Conservation (phyloP, 2,329 filamentous ascomycete species). For the Akanthomyces uredinophilus region DNA sequence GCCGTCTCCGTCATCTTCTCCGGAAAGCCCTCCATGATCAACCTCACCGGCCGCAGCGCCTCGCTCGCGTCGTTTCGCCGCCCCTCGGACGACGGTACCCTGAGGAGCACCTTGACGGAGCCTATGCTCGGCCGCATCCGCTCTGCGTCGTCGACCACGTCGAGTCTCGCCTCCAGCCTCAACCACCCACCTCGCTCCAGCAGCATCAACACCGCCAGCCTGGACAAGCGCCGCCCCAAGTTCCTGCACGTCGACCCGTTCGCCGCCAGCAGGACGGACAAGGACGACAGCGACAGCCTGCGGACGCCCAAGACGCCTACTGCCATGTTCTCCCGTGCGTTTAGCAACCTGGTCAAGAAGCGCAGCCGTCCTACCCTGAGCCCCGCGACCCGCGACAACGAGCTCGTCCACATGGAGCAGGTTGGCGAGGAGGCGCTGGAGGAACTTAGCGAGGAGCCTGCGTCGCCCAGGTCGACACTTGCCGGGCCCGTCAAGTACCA, state of each 20-base stretch:
- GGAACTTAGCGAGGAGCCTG: conserved; percentile 3
- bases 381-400: conserved; percentile 10
- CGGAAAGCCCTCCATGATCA: conserved; percentile 54
- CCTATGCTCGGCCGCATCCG: conserved; percentile 27
- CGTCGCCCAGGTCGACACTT: conserved; percentile 20
- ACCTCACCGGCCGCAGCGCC: conserved; percentile 43
- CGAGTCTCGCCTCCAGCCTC: conserved; percentile 27
- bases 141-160: conserved; percentile 30
- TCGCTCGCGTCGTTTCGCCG: conserved; percentile 33
- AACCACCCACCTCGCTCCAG: conserved; percentile 37
- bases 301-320: conserved; percentile 42
- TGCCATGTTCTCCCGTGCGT: conserved; percentile 46
- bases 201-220: conserved; percentile 35
- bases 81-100: conserved; percentile 20
- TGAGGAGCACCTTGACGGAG: conserved; percentile 29
- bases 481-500: conserved; percentile 40
- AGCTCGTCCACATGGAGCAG: conserved; percentile 32
- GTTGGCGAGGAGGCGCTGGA: conserved; percentile 29
- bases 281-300: conserved; percentile 26
- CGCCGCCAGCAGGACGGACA: conserved; percentile 32
- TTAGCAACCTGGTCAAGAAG: conserved; percentile 48
- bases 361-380: conserved; percentile 47
- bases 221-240: conserved; percentile 34
- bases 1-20: conserved; percentile 55
- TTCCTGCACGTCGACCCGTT: conserved; percentile 54